Evolutionary conservation across 148 eudicot species (phyloP).

Genomic region (Vaccinium macrocarpon): DNA sequence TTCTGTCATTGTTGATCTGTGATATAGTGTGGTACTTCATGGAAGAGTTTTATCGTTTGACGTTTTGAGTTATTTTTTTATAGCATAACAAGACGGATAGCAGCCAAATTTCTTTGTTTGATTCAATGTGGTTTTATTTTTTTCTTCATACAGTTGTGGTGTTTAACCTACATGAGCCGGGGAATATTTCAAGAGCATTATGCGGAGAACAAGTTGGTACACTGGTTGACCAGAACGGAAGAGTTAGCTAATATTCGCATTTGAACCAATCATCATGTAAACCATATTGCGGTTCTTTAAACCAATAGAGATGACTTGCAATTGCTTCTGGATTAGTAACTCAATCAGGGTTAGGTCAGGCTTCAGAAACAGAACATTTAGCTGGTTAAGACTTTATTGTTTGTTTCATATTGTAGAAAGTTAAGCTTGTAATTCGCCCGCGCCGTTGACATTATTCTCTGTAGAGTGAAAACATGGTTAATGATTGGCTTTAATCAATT

Average conservation of each 20-base stretch:
- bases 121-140: neutral
- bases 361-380: neutral
- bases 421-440: neutral
- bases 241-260: slow-evolving; percentile 36
- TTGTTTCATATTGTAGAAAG: slow-evolving; percentile 5
- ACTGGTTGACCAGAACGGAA: slow-evolving; percentile 77
- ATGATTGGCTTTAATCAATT: neutral
- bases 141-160: slow-evolving; percentile 57
- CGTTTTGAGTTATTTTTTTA: neutral
- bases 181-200: slow-evolving; percentile 87
- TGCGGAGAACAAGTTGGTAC: slow-evolving; percentile 89
- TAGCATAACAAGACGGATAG: neutral
- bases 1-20: neutral
- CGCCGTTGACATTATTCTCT: neutral
- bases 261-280: neutral
- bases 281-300: neutral
- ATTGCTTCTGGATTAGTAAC: neutral
- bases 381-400: neutral
- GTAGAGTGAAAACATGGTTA: neutral
- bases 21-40: neutral
- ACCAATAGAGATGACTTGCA: neutral
- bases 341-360: slow-evolving; percentile 2
- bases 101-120: neutral
- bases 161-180: slow-evolving; percentile 84
- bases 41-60: slow-evolving; percentile 3